Conservation (phyloP, 164 flowering plant species). For the Vitis vinifera region ASM3070453v1 NC_081806.1:1664001-1664500, state of each 20-base stretch:
- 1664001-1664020: slow-evolving; percentile 91
- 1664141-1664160: slow-evolving; percentile 36
- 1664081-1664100: slow-evolving; percentile 52
- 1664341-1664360: slow-evolving; percentile 40
- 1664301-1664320: slow-evolving; percentile 20
- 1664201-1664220: slow-evolving; percentile 26
- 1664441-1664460: slow-evolving; percentile 29
- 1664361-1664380: slow-evolving; percentile 65
- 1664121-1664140: slow-evolving; percentile 58
- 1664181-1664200: slow-evolving; percentile 13
- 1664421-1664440: slow-evolving; percentile 49
- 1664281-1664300: slow-evolving; percentile 27
- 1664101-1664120: slow-evolving; percentile 65
- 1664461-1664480: slow-evolving; percentile 30
- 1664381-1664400: slow-evolving; percentile 65
- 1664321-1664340: slow-evolving; percentile 22
- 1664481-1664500: slow-evolving; percentile 14
- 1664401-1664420: slow-evolving; percentile 82
- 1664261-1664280: slow-evolving; percentile 21
- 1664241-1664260: slow-evolving; percentile 26
- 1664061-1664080: slow-evolving; percentile 62
- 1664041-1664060: slow-evolving; percentile 97
- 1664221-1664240: slow-evolving; percentile 29
- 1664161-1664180: slow-evolving; percentile 27
- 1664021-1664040: slow-evolving; percentile 82